Percentiles rank a stretch among this genome's conserved stretches.
Evolutionary conservation across 331 rosid species (phyloP).

Genomic region (Erythrophleum ivorense): DNA sequence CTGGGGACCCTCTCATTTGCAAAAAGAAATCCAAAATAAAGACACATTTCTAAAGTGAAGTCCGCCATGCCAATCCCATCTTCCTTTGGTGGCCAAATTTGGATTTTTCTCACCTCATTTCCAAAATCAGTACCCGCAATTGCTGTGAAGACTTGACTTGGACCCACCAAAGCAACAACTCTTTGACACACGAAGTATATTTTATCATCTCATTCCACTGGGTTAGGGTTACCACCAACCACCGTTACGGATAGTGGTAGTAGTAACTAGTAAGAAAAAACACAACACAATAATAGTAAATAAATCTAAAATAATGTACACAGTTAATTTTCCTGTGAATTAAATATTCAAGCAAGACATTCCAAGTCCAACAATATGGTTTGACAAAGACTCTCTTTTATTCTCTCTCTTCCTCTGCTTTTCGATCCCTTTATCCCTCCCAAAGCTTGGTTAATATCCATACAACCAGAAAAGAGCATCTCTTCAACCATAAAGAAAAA

Average conservation of each 20-base stretch:
- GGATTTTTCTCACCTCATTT: conserved; percentile 64
- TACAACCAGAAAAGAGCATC: conserved; percentile 37
- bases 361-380: conserved; percentile 46
- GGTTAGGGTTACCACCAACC: conserved; percentile 47
- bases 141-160: conserved; percentile 61
- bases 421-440: conserved; percentile 60
- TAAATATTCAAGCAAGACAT: conserved; percentile 43
- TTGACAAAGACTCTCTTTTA: conserved; percentile 48
- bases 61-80: conserved; percentile 59
- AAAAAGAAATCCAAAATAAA: conserved; percentile 39
- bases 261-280: not conserved
- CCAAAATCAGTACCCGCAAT: conserved; percentile 46
- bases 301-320: not conserved
- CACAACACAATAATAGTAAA: not conserved
- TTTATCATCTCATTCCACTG: conserved; percentile 47
- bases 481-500: conserved; percentile 43
- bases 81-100: conserved; percentile 48
- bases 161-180: conserved; percentile 51
- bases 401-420: conserved; percentile 50
- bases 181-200: conserved; percentile 41
- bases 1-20: conserved; percentile 37
- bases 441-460: conserved; percentile 46
- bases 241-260: conserved; percentile 28
- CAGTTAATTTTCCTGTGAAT: not conserved
- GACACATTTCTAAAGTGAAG: conserved; percentile 45